Evolutionary conservation across 805 yeast species (phyloP), one percentile per base, ranked within the genome.

Genomic region (Yarrowia sp.): DNA sequence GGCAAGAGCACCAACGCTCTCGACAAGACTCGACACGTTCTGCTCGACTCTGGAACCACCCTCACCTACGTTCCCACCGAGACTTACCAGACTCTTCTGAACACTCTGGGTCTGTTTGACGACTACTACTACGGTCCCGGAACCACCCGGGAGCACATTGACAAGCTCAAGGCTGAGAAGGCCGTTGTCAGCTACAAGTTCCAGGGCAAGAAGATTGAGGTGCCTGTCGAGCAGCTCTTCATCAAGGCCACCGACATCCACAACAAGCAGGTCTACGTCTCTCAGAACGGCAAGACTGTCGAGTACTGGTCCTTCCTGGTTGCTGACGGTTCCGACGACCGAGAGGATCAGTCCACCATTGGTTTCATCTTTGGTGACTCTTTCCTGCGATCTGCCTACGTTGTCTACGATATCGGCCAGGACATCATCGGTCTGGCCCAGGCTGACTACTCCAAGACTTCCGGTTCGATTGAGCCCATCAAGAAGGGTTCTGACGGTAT

Each of bases 321-420:
- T 2, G 43, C 11, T 14, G 59, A 53, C 16, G 59, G 59, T 1
- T 2, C 14, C 4, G 59, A 53, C 14, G 16, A 38, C 46, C 16
- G 5, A 14, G 36, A 53, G 19, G 19, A 45, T 14, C 36, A 45
- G 7, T 12, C 12, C 14, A 2, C 11, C 14, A 19, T 53, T 14
- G 45, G 19, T 2, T 53, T 40, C 59, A 22, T 53, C n/a, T 40
- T 89, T 43, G 93, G 93, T 16, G 91, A 87, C 74, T 81, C 83
- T 64, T 83, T 89, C 74, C 78, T 89, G 70, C 81, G 89, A 69
- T 81, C 83, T 48, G 88, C 88, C 8, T 89, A 89, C 74, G 82
- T 85, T 22, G 90, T 88, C 11, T 87, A 83, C 76, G 89, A 89
- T 74, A 78, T 88, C 68, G 91, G 87, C 40, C 82, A 82, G 71